Conservation (phyloP, 225 moss, liverwort and hornwort genomes). For the Marchantia paleacea region DNA sequence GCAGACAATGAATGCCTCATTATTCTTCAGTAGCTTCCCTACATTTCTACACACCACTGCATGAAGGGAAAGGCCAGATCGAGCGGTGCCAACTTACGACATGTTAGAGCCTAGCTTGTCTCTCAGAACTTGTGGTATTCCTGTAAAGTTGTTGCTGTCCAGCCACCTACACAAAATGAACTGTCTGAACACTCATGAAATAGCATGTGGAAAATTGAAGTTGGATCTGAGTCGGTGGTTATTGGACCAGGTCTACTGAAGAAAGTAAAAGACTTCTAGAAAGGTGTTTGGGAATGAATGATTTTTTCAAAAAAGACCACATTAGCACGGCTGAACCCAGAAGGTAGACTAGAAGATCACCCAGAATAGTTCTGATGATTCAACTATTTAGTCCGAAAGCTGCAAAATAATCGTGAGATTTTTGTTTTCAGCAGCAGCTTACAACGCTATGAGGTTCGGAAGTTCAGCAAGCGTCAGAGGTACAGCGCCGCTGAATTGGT, state of each 20-base stretch:
- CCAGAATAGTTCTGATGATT: neutral
- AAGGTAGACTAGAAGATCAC: neutral
- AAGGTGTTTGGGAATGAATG: neutral
- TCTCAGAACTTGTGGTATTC: neutral
- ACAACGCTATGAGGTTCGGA: neutral
- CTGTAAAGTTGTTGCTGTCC: conserved; percentile 12
- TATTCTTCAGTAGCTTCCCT: neutral
- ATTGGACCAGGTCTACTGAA: neutral
- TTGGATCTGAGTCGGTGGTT: no score
- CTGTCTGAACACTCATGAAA: neutral
- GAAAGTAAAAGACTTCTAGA: neutral
- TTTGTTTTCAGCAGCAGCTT: neutral
- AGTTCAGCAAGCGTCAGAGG: neutral
- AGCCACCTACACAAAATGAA: neutral
- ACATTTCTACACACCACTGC: neutral
- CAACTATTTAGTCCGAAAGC: no score
- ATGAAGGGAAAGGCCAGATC: no score
- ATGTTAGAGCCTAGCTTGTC: neutral
- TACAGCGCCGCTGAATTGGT: neutral
- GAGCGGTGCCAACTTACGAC: neutral
- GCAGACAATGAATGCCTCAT: neutral
- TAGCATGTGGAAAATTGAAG: neutral
- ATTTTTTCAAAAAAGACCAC: neutral
- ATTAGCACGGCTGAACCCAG: neutral
- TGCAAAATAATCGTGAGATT: no score